Percentiles rank a stretch among this genome's conserved stretches.
phyloP scores from a whole-genome alignment of 495 filamentous ascomycete genomes.

The Parmelia sp. region DNA sequence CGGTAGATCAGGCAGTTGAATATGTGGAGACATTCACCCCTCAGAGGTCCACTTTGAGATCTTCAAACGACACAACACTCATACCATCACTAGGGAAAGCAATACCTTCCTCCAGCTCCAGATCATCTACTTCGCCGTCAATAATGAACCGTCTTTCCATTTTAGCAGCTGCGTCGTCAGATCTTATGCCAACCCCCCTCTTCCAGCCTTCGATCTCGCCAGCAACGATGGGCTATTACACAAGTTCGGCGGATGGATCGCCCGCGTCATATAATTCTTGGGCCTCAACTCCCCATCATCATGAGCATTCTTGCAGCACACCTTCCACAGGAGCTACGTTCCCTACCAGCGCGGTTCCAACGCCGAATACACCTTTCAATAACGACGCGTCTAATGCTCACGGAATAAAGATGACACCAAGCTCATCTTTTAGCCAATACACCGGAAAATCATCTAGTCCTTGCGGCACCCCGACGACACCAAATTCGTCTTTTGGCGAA shows the following conservation, averaged over 20 bases:
- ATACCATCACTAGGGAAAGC: not conserved
- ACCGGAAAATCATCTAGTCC: not conserved
- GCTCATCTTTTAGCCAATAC: not conserved
- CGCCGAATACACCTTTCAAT: not conserved
- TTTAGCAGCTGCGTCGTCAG: not conserved
- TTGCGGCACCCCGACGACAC: not conserved
- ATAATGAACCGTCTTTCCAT: not conserved
- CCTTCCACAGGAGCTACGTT: not conserved
- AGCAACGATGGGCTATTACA: not conserved
- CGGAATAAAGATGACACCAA: not conserved
- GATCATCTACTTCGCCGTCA: not conserved
- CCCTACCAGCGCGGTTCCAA: not conserved
- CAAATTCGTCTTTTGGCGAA: not conserved
- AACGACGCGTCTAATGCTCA: not conserved
- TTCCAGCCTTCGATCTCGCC: not conserved
- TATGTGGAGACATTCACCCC: not conserved
- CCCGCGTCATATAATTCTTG: not conserved
- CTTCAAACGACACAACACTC: not conserved
- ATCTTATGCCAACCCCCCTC: not conserved
- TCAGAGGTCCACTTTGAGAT: not conserved
- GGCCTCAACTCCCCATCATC: not conserved
- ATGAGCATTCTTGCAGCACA: not conserved
- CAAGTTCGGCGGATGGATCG: not conserved
- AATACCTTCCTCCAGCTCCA: not conserved
- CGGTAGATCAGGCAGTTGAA: not conserved